Conservation (phyloP, 78 protist species). For the Dictyostelium purpureum region DNA sequence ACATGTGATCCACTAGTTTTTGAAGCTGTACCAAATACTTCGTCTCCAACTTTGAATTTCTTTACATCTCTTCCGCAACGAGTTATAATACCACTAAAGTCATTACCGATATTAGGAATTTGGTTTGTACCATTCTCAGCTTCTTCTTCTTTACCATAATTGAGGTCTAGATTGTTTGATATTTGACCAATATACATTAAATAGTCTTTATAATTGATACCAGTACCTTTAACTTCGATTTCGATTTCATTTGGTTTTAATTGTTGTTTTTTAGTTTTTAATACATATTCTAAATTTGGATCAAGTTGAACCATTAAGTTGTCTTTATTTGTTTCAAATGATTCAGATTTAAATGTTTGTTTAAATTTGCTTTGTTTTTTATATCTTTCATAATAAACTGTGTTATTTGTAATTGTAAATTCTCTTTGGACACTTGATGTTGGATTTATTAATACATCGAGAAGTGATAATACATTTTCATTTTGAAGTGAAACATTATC, state of each 20-base stretch:
- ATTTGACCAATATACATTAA: slow-evolving; percentile 26
- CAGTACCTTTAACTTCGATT: slow-evolving; percentile 24
- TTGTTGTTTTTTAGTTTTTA: neutral
- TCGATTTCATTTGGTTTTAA: slow-evolving; percentile 29
- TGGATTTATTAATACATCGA: neutral
- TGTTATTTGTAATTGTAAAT: neutral
- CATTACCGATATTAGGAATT: slow-evolving; percentile 20
- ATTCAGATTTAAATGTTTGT: neutral
- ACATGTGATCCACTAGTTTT: neutral
- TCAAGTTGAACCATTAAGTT: neutral
- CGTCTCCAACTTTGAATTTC: slow-evolving; percentile 5
- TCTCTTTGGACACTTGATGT: neutral
- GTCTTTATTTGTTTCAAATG: neutral
- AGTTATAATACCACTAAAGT: slow-evolving; percentile 8
- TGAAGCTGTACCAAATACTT: neutral
- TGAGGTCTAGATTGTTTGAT: neutral
- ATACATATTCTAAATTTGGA: neutral
- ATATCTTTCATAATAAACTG: neutral
- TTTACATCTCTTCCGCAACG: neutral
- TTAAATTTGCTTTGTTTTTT: neutral
- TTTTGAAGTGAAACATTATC: neutral
- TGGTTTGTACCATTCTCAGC: no score
- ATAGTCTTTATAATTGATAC: slow-evolving; percentile 50
- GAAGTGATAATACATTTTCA: neutral
- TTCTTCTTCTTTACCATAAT: slow-evolving; percentile 1